Evolutionary conservation across 2,329 filamentous ascomycete genomes (phyloP), one percentile per base, ranked within the genome.

Genomic region (Scolecobasidium constrictum): DNA sequence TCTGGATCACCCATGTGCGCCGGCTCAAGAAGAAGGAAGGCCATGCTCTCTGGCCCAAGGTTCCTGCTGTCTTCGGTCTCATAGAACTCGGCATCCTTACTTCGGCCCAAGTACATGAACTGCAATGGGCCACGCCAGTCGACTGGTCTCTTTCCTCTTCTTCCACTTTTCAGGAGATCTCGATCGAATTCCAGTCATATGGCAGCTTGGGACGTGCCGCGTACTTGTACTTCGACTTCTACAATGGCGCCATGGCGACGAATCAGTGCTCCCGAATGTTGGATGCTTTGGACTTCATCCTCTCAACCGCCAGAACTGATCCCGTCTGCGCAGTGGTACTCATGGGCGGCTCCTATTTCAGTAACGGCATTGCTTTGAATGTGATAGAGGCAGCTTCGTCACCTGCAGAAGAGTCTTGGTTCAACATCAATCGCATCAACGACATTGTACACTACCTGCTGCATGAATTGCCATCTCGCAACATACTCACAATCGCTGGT

Each of bases 161-260:
- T 17, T 47, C 42, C 15, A 65, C 63, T 2, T 57, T 62, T 34
- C 63, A 65, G 46, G 63, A 67, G 34, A 52, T 65, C 16, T 64
- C 57, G 56, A 50, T 66, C 11, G 61, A 65, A 20, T 60, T 61
- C 33, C 53, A 50, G 12, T 43, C 49, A 5, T 54, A 57, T 23
- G 50, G 52, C 6, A 48, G 52, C 11, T 42, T 48, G n/a, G 53
- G 53, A 33, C 53, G 51, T 12, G 51, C 59, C 5, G 63, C 63
- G 1, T 65, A 64, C 42, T 47, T 66, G n/a, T 59, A 63, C 49
- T 66, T 63, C 42, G 55, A 65, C 40, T 63, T 65, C 41, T 67
- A 66, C 53, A 67, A 67, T 42, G 64, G 64, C 20, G 64, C 64
- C 40, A 66, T 66, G 63, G 58, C 61, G 17, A 65, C 62, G 0